Evolutionary conservation across 495 filamentous ascomycete species (phyloP), one percentile per base, ranked within the genome.

Genomic region (Xylaria nigripes): DNA sequence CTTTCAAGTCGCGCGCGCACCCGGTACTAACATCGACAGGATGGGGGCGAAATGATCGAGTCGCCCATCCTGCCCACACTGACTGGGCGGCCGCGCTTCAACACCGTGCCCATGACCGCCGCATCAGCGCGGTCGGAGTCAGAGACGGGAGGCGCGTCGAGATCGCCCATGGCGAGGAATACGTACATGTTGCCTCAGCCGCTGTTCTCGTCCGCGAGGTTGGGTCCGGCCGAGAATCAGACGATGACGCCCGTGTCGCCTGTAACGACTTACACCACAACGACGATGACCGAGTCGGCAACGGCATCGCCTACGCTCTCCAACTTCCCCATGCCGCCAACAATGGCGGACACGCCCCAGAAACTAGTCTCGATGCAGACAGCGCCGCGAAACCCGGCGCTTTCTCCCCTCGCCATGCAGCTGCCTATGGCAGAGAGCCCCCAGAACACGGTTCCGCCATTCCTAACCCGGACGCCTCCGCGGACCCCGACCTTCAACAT

Each of bases 11-110:
- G 25, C 25, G 29, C 29, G 30, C 5, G 5, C 12, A 15, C 9
- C 2, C 30, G 2, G 18, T 54, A 13, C 32, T 54, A 54, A 54
- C 51, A n/a, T 34, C n/a, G 23, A 32, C 27, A 55, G 53, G 53
- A 55, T 16, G 36, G 15, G 25, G 16, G 16, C 9, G 53, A 55
- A 38, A 55, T 50, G 46, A 23, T 27, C 22, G 53, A 55, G 40
- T 55, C 53, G 4, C 53, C 53, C n/a, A 42, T 55, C 15, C 36
- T 55, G 2, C 53, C 53, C 19, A 34, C 21, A 15, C n/a, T n/a
- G n/a, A n/a, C n/a, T n/a, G n/a, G n/a, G n/a, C n/a, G n/a, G n/a
- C n/a, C n/a, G n/a, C n/a, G n/a, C n/a, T n/a, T n/a, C n/a, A n/a
- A n/a, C n/a, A 42, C 50, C 15, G 29, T 55, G 2, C 53, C 53